These are phyloP conservation scores for Plectosphaerella plurivora DNA, from an alignment of 2,329 filamentous ascomycete genomes.

Conservation along the genomic window DNA sequence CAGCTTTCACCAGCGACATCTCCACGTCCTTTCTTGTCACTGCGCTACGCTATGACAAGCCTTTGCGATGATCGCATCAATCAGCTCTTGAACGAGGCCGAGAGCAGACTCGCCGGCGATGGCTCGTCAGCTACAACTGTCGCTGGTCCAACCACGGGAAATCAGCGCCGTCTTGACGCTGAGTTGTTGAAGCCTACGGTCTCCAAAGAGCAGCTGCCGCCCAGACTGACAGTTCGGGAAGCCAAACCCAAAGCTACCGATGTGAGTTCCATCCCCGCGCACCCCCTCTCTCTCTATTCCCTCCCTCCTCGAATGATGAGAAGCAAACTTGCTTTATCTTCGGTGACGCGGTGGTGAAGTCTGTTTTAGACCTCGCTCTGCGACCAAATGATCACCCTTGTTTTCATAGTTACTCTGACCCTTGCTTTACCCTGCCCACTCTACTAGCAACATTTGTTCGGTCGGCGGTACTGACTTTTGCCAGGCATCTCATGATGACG, in stretches of 20 bases:
- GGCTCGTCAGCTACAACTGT: background rate
- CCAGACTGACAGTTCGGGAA: constrained; percentile 8
- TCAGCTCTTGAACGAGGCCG: constrained; percentile 11
- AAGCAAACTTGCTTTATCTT: constrained; percentile 23
- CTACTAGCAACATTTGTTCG: constrained; percentile 13
- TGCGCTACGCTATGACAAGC: constrained; percentile 11
- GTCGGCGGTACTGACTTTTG: background rate
- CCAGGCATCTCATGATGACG: constrained; percentile 42
- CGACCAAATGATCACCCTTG: constrained; percentile 50
- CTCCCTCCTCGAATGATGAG: constrained; percentile 30
- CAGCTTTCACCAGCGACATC: background rate
- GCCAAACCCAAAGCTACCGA: constrained; percentile 6
- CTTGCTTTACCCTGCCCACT: constrained; percentile 8
- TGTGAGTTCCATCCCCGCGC: constrained; percentile 1
- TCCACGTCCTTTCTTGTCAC: background rate
- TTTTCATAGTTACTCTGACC: constrained; percentile 73
- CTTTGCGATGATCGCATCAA: constrained; percentile 11
- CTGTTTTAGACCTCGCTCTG: constrained; percentile 39
- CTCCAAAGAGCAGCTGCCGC: background rate
- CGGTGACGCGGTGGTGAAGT: constrained; percentile 23
- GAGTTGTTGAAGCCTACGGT: no score
- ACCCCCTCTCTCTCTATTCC: background rate
- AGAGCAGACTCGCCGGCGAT: constrained; percentile 1
- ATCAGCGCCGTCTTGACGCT: no score
- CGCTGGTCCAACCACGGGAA: no score